Conservation (phyloP, 148 eudicot genomes). For the Nepenthes mirabilis region DNA sequence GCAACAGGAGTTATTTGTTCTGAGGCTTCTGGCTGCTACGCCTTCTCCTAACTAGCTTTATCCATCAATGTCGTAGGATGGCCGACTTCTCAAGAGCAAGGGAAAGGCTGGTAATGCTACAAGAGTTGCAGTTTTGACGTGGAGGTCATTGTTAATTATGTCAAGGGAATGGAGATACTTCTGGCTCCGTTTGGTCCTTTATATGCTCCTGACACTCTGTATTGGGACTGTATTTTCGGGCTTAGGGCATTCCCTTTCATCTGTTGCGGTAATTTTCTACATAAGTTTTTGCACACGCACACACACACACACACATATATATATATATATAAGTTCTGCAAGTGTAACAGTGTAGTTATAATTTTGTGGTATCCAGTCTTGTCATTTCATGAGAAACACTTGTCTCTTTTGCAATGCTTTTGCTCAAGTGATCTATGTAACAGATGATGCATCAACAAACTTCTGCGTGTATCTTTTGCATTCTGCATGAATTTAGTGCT, state of each 20-base stretch:
- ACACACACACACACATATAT: no score
- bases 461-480: no score
- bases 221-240: slow-evolving; percentile 86
- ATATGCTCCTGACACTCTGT: slow-evolving; percentile 72
- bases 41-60: neutral
- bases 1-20: no score
- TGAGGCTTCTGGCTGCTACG: no score
- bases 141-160: slow-evolving; percentile 92
- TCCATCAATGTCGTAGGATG: slow-evolving; percentile 42
- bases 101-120: slow-evolving; percentile 71
- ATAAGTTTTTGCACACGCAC: neutral
- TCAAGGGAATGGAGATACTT: slow-evolving; percentile 98
- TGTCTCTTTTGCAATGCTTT: no score
- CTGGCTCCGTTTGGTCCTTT: slow-evolving; percentile 88
- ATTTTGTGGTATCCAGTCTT: no score
- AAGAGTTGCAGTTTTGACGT: slow-evolving; percentile 73
- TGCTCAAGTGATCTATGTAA: no score
- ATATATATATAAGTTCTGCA: no score
- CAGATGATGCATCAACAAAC: no score
- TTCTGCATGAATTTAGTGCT: no score
- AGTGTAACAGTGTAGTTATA: no score
- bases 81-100: slow-evolving; percentile 77
- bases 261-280: slow-evolving; percentile 68
- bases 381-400: no score
- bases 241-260: slow-evolving; percentile 90